These are phyloP conservation scores for Aegilops tauschii DNA, from an alignment of 176 grass and related monocot species.

Conservation along the genomic window DNA sequence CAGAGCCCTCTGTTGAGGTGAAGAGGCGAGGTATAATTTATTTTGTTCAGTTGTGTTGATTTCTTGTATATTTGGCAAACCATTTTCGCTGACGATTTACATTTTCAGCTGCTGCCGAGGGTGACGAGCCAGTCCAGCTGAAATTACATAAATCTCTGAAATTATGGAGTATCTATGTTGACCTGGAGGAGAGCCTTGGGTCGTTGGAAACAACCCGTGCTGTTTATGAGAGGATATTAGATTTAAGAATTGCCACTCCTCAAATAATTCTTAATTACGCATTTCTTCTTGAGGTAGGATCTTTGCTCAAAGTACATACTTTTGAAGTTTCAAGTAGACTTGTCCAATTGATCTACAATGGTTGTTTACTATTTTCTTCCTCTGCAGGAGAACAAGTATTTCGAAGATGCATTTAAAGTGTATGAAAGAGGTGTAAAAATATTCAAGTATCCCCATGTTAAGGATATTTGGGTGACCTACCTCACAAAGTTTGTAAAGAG, in stretches of 20 bases:
- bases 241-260: slow-evolving; percentile 79
- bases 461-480: slow-evolving; percentile 79
- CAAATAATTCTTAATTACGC: slow-evolving; percentile 91
- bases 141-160: slow-evolving; percentile 82
- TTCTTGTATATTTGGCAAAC: slow-evolving; percentile 1
- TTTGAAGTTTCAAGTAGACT: background rate
- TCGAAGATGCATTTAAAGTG: slow-evolving; percentile 91
- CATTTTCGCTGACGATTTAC: slow-evolving; percentile 11
- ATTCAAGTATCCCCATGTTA: slow-evolving; percentile 88
- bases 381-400: slow-evolving; percentile 73
- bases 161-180: slow-evolving; percentile 90
- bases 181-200: slow-evolving; percentile 82
- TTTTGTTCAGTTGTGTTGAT: slow-evolving; percentile 10
- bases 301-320: background rate
- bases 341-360: background rate
- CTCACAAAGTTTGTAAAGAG: slow-evolving; percentile 79
- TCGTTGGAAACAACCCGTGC: slow-evolving; percentile 65
- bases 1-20: slow-evolving; percentile 77
- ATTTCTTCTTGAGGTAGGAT: slow-evolving; percentile 66
- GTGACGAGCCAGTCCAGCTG: slow-evolving; percentile 73
- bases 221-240: slow-evolving; percentile 85
- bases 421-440: slow-evolving; percentile 91
- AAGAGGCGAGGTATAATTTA: slow-evolving; percentile 71
- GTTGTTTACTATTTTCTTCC: slow-evolving; percentile 5
- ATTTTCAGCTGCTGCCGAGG: slow-evolving; percentile 73